A percentile compares a stretch with the other conserved stretches of the same genome.
phyloP scores from a whole-genome alignment of 2,329 filamentous ascomycete genomes.

The Thermothelomyces thermophilus region DNA sequence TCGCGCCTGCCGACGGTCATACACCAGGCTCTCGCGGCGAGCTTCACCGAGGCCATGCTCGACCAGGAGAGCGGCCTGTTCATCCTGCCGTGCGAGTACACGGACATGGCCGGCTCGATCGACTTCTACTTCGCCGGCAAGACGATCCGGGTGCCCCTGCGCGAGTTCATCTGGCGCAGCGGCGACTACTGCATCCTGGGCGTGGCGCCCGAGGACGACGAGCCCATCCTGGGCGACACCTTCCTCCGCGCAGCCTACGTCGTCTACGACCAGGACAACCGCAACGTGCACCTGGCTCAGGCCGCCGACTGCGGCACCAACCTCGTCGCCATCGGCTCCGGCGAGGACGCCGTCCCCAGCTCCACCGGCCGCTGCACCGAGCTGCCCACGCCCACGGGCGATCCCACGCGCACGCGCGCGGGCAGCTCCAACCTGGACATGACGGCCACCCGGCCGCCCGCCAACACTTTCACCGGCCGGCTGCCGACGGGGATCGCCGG shows the following conservation, averaged over 20 bases:
- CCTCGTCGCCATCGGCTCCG: conserved; percentile 26
- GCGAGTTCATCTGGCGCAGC: conserved; percentile 45
- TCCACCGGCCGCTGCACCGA: conserved; percentile 17
- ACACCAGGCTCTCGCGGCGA: conserved; percentile 37
- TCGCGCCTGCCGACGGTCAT: conserved; percentile 39
- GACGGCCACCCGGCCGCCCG: conserved; percentile 13
- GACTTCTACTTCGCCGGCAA: conserved; percentile 43
- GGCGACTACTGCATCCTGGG: conserved; percentile 38
- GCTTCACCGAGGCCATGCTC: conserved; percentile 35
- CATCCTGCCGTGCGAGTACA: conserved; percentile 37
- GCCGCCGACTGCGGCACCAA: conserved; percentile 29
- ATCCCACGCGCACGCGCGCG: not conserved
- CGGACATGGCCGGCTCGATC: conserved; percentile 34
- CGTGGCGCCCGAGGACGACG: conserved; percentile 21
- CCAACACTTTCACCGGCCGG: conserved; percentile 15
- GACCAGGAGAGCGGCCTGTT: conserved; percentile 38
- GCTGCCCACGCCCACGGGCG: conserved; percentile 11
- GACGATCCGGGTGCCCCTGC: conserved; percentile 37
- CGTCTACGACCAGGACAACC: conserved; percentile 31
- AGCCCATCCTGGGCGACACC: conserved; percentile 28
- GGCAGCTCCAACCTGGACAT: conserved; percentile 10
- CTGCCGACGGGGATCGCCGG: conserved; percentile 12
- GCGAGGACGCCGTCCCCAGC: conserved; percentile 21
- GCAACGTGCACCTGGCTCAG: conserved; percentile 28
- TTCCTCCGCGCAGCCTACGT: conserved; percentile 30